Evolutionary conservation across 2,329 filamentous ascomycete genomes (phyloP), one percentile per base, ranked within the genome.

Genomic region (Cladosporium sphaerospermum): DNA sequence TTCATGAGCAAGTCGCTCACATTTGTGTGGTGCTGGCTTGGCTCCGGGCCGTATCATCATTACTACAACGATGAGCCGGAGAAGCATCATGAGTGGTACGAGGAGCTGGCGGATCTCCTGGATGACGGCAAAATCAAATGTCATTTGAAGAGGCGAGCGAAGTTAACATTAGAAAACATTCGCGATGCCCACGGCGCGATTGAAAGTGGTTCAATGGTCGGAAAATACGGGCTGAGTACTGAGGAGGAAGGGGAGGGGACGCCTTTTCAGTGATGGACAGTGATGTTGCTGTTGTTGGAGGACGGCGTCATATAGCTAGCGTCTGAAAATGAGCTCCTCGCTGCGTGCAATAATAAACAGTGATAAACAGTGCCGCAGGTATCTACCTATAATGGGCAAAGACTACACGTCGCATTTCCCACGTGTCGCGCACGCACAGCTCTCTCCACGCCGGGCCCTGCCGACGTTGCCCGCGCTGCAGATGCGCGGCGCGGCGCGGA

Each of bases 1-100:
- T 75, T 73, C 60, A 73, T 75, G 71, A 67, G 71, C 45, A 76
- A 75, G 61, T 71, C 67, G 13, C 56, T 75, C 47, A 68, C 67
- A 1, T 75, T 74, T 51, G 61, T 66, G 3, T 75, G 73, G 72
- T 69, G 66, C 57, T 64, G 72, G 58, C 45, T 76, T 9, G 71
- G 71, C 1, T 71, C 71, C 1, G 71, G 73, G 18, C 63, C 67
- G 3, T 73, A 70, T 57, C 70, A 75, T 52, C 59, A 64, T 14
- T 66, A 70, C n/a, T 63, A 69, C 31, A 45, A 56, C 9, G 49
- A 57, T 18, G 54, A 56, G 9, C 23, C 54, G 31, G 56, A 59
- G 46, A 57, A 55, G 10, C 54, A 60, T 16, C 57, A 58, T 3
- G 47, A 52, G 2, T 59, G 45, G 50, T 53, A 74, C 41, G 64